Conservation (phyloP, 257 asterid genomes). For the Ocimum tenuiflorum region DNA sequence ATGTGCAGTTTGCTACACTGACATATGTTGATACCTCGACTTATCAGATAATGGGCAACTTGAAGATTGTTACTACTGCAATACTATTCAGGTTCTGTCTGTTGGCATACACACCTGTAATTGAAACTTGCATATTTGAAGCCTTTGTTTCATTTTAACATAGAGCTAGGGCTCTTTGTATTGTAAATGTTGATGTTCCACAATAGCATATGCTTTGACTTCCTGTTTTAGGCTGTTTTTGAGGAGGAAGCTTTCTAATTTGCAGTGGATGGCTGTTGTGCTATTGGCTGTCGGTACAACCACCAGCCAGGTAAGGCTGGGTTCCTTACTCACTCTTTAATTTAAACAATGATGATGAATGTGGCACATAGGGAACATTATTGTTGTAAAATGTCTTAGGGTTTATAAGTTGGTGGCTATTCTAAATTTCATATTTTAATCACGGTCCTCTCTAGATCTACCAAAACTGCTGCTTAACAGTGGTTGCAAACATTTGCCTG, state of each 20-base stretch:
- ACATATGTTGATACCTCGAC: conserved; percentile 93
- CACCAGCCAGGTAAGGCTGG: conserved; percentile 71
- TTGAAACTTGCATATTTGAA: not conserved
- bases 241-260: conserved; percentile 92
- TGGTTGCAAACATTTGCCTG: not conserved
- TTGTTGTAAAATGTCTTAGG: not conserved
- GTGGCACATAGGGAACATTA: not conserved
- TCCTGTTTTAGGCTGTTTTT: conserved; percentile 72
- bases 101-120: not conserved
- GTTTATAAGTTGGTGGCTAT: not conserved
- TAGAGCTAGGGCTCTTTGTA: not conserved
- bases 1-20: conserved; percentile 95
- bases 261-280: conserved; percentile 95
- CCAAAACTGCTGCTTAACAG: not conserved
- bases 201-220: conserved; percentile 22
- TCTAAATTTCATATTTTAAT: not conserved
- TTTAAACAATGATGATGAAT: not conserved
- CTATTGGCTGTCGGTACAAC: conserved; percentile 93
- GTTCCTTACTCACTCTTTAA: conserved; percentile 8
- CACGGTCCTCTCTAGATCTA: not conserved
- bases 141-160: not conserved
- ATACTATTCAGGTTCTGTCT: conserved; percentile 68
- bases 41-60: conserved; percentile 93
- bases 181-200: conserved; percentile 15
- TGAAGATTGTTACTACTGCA: conserved; percentile 91